Evolutionary conservation across 148 eudicot genomes (phyloP), one percentile per base, ranked within the genome.

Genomic region (Chenopodium quinoa): DNA sequence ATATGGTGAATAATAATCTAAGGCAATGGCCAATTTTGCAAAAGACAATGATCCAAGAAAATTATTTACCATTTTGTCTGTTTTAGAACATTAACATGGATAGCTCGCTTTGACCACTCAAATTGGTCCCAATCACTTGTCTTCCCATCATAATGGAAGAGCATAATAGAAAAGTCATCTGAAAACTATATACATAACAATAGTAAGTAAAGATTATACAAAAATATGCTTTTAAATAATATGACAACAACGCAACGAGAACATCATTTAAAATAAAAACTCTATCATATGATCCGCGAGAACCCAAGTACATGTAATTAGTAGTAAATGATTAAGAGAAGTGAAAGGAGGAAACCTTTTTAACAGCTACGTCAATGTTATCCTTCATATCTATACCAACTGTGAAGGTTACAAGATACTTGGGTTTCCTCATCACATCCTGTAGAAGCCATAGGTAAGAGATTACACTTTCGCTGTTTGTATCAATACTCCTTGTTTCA

Each of bases 71-170:
- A 93, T 83, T 88, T 90, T 34, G 94, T 90, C 84, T 94, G 98
- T 83, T 91, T 92, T 20, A 37, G 86, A 47, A 83, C 94, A 73
- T 92, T 94, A 29, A 94, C 80, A 83, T 92, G 98, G 78, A 92
- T 89, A 68, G 94, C 98, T n/a, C 84, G 87, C 80, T 88, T 89
- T 40, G 98, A 94, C 98, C 98, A 94, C 76, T 91, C 97, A 81
- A 89, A 92, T 78, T 90, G 88, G 78, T 91, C 92, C 97, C 98
- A 94, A 72, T 94, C 98, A 56, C 86, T 89, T 71, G 89, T 87
- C 82, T 80, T 83, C 19, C 91, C 94, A 83, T 94, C 98, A 73
- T 94, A 94, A 83, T 92, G 98, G 76, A 94, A 94, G 63, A 94
- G 88, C 74, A 91, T 81, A 76, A 94, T 84, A 17, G 93, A 89